Percentiles rank a stretch among this genome's conserved stretches.
These are phyloP conservation scores for Castanospermum australe DNA, from an alignment of 306 rosid genomes.

Conservation along the genomic window DNA sequence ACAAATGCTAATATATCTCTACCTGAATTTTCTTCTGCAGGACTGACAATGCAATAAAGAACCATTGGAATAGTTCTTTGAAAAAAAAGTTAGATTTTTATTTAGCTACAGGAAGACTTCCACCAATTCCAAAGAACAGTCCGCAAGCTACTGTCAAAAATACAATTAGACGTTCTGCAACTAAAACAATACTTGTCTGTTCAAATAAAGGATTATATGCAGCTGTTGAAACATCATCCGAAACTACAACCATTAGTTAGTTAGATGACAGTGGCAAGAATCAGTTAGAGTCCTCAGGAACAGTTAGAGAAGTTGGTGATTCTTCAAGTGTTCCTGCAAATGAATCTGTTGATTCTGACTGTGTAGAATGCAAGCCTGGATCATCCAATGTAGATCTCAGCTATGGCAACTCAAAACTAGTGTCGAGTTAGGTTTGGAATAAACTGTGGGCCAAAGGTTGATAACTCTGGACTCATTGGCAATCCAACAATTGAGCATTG, in stretches of 20 bases:
- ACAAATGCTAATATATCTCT: constrained; percentile 4
- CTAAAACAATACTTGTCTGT: constrained; percentile 41
- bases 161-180: constrained; percentile 44
- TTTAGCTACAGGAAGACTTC: constrained; percentile 89
- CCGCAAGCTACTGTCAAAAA: constrained; percentile 63
- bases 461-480: constrained; percentile 36
- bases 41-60: constrained; percentile 97
- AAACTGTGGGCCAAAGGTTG: constrained; percentile 18
- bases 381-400: constrained; percentile 45
- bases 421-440: constrained; percentile 42
- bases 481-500: constrained; percentile 37
- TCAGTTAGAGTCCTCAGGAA: constrained; percentile 59
- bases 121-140: constrained; percentile 62
- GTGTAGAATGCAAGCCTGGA: constrained; percentile 52
- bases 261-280: constrained; percentile 60
- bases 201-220: constrained; percentile 61
- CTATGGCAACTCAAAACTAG: constrained; percentile 51
- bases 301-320: constrained; percentile 51
- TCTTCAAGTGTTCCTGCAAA: constrained; percentile 58
- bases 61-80: constrained; percentile 99
- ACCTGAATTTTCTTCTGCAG: constrained; percentile 43
- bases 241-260: constrained; percentile 51
- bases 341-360: constrained; percentile 68
- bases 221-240: constrained; percentile 71
- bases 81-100: constrained; percentile 90